Base-by-base conservation (phyloP, 768 basidiomycete genomes). In the Suillus subalutaceus region DNA sequence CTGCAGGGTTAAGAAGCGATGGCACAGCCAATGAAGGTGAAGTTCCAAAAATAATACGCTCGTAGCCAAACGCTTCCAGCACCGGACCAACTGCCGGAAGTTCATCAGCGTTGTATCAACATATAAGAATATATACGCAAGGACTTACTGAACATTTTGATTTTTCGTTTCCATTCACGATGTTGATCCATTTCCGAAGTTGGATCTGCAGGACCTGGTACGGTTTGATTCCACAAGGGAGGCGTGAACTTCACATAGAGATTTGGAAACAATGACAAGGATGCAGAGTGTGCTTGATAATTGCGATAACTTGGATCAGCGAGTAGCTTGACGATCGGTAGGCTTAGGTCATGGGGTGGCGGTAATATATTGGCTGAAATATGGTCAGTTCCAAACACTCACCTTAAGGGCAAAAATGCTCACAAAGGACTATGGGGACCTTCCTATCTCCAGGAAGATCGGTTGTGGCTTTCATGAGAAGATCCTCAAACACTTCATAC, bases 71-170 rank as follows among this genome's bases (percentile, higher is more conserved):
- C 3, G 93, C 93, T 74, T 95, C 93, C 67, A 94, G 78, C 44
- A 90, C 89, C 18, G 91, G 93, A 9, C 88, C 90, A 69, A 94
- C 93, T 95, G 66, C 5, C 55, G 26, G 64, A 37, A 4, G 57
- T 37, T 13, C 38, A 64, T 55, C 43, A 58, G 68, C 37, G 12
- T 7, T n/a, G 20, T n/a, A 13, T 12, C 12, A 32, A 48, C 9
- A 37, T 32, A n/a, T 63, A 7, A 62, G n/a, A 56, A 61, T 63
- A n/a, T 70, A n/a, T 66, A 64, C 38, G 32, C 50, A 64, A 40
- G 46, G 20, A 88, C 92, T 80, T 72, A 94, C 93, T 80, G 79
- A 92, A 94, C 86, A 94, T 91, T 81, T 91, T 94, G 77, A 94
- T 86, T 65, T 91, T 81, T 62, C 88, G 84, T 74, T 79, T 85